Evolutionary conservation across 2,329 filamentous ascomycete genomes (phyloP).

Genomic region (Parascedosporium putredinis): DNA sequence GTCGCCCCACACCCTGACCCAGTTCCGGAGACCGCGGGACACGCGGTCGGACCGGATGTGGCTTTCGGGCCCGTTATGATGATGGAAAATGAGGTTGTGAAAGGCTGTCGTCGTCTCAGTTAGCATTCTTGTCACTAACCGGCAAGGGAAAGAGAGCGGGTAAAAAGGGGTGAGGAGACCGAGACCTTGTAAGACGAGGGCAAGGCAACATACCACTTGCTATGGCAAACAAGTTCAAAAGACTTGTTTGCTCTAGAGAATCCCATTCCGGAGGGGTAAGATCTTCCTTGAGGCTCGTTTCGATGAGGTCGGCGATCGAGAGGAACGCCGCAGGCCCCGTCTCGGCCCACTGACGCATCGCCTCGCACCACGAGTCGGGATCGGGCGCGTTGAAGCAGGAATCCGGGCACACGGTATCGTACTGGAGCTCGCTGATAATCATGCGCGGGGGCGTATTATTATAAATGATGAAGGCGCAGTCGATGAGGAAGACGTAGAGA

Average conservation of each 20-base stretch:
- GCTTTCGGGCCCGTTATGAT: not conserved
- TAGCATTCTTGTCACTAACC: not conserved
- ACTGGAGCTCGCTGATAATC: not conserved
- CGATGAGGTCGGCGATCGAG: not conserved
- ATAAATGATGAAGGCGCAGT: not conserved
- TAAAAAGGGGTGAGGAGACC: not conserved
- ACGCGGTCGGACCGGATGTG: not conserved
- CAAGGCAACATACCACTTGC: not conserved
- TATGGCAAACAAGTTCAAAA: not conserved
- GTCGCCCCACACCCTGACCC: not conserved
- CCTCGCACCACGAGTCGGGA: not conserved
- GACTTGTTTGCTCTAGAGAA: not conserved
- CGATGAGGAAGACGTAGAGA: not conserved
- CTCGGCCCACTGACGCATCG: not conserved
- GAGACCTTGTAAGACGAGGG: no score
- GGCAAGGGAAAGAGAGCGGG: not conserved
- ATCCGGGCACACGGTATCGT: not conserved
- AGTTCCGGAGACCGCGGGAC: not conserved
- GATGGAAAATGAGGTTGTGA: not conserved
- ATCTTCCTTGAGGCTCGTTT: not conserved
- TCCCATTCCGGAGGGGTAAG: not conserved
- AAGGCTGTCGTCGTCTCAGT: not conserved
- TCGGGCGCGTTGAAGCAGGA: not conserved
- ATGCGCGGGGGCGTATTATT: not conserved
- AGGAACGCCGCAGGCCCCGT: not conserved